Percentiles rank a stretch among this genome's conserved stretches.
These are phyloP conservation scores for Globisporangium canariense DNA, from an alignment of 352 stramenopile species.

Conservation along the genomic window DNA sequence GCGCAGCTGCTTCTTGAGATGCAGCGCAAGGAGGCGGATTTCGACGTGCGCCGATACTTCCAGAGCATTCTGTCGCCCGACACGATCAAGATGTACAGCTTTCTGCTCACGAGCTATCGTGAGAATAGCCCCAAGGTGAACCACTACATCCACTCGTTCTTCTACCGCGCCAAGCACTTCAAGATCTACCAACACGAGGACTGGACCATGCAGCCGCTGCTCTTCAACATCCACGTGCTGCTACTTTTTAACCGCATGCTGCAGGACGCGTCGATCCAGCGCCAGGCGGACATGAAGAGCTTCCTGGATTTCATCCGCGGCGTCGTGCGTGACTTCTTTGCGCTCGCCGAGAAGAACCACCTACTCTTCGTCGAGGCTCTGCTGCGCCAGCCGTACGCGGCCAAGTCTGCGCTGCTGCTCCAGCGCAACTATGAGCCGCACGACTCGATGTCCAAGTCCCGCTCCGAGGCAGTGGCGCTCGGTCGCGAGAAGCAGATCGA, in stretches of 20 bases:
- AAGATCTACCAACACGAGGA: conserved; percentile 67
- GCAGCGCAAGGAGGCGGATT: conserved; percentile 83
- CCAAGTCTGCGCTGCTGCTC: conserved; percentile 65
- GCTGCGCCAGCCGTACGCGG: conserved; percentile 66
- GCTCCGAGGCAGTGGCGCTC: conserved; percentile 56
- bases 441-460: conserved; percentile 58
- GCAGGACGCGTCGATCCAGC: conserved; percentile 69
- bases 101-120: conserved; percentile 63
- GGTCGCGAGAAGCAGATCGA: conserved; percentile 54
- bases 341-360: conserved; percentile 72
- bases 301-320: conserved; percentile 81
- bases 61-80: conserved; percentile 75
- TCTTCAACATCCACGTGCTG: conserved; percentile 84
- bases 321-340: conserved; percentile 79
- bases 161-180: conserved; percentile 83
- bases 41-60: conserved; percentile 84
- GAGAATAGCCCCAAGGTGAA: conserved; percentile 83
- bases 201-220: conserved; percentile 82
- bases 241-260: conserved; percentile 83
- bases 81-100: conserved; percentile 83
- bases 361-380: conserved; percentile 77
- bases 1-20: conserved; percentile 76
- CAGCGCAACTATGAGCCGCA: conserved; percentile 75
- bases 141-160: conserved; percentile 87
- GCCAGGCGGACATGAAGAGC: conserved; percentile 48